A percentile compares a stretch with the other conserved stretches of the same genome.
Evolutionary conservation across 2,329 filamentous ascomycete species (phyloP).

Genomic region (Pleomassaria siparia): DNA sequence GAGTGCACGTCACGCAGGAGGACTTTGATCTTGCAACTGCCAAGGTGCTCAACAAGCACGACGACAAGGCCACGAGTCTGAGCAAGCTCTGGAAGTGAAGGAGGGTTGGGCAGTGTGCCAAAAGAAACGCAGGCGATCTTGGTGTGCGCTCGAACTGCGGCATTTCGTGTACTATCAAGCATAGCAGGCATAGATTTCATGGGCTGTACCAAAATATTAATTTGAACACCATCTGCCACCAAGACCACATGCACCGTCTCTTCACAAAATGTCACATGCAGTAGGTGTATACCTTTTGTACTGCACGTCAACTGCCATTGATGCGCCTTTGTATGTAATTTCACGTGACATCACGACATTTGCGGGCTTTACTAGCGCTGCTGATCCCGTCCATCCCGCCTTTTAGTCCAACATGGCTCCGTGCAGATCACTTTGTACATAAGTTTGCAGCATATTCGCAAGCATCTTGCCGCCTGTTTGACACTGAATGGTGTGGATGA

Average conservation of each 20-base stretch:
- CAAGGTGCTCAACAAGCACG: constrained; percentile 99
- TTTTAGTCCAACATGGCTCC: neutral
- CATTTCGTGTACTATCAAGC: constrained; percentile 3
- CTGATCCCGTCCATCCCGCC: constrained; percentile 1
- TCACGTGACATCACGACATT: neutral
- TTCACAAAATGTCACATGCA: neutral
- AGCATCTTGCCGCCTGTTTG: neutral
- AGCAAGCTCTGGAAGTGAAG: constrained; percentile 83
- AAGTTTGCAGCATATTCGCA: neutral
- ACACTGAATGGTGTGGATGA: neutral
- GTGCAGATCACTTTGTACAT: constrained; percentile 1
- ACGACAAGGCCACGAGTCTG: constrained; percentile 93
- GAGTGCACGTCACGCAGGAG: constrained; percentile 98
- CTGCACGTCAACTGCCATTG: too few relatives aligned
- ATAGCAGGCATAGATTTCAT: constrained; percentile 1
- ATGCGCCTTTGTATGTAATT: neutral
- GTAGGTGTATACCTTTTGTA: neutral
- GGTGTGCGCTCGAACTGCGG: neutral
- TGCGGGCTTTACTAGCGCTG: neutral
- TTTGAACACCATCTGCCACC: neutral
- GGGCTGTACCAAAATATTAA: neutral
- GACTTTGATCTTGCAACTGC: constrained; percentile 98
- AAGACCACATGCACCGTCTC: neutral
- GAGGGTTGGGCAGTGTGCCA: neutral
- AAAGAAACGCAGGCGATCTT: neutral